A percentile compares a stretch with the other conserved stretches of the same genome.
These are phyloP conservation scores for Colletotrichum aenigma DNA, from an alignment of 2,329 filamentous ascomycete genomes.

Conservation along the genomic window DNA sequence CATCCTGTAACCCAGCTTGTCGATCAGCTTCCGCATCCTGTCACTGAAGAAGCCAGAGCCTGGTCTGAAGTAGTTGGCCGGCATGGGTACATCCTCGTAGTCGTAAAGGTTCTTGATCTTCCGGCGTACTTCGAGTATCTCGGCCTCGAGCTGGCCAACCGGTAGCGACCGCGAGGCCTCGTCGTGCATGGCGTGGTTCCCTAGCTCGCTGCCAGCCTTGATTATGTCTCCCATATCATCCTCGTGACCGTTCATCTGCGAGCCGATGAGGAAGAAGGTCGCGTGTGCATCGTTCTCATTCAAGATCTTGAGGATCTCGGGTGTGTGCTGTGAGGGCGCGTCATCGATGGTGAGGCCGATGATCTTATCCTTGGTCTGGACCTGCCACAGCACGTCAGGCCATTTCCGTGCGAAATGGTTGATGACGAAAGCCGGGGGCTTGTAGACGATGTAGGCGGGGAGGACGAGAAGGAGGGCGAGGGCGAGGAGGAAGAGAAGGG, in stretches of 20 bases:
- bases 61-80: constrained; percentile 76
- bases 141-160: constrained; percentile 59
- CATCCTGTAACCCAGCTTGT: constrained; percentile 68
- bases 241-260: constrained; percentile 67
- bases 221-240: constrained; percentile 61
- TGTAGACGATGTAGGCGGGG: constrained; percentile 63
- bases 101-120: constrained; percentile 63
- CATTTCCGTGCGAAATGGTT: constrained; percentile 72
- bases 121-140: constrained; percentile 69
- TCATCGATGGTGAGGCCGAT: constrained; percentile 89
- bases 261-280: constrained; percentile 89
- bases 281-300: constrained; percentile 69
- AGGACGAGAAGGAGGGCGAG: constrained; percentile 39
- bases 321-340: constrained; percentile 75
- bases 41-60: constrained; percentile 83
- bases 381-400: constrained; percentile 81
- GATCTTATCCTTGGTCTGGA: constrained; percentile 62
- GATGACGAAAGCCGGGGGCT: constrained; percentile 76
- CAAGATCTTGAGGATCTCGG: constrained; percentile 72
- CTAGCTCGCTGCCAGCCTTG: constrained; percentile 72
- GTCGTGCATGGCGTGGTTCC: constrained; percentile 89
- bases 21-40: constrained; percentile 67
- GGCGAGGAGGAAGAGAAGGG: constrained; percentile 46
- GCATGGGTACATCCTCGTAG: constrained; percentile 42
- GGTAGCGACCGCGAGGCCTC: constrained; percentile 71